Percentiles rank a stretch among this genome's conserved stretches.
Conservation (phyloP, 2,329 filamentous ascomycete genomes). For the Talaromyces sp. region DNA sequence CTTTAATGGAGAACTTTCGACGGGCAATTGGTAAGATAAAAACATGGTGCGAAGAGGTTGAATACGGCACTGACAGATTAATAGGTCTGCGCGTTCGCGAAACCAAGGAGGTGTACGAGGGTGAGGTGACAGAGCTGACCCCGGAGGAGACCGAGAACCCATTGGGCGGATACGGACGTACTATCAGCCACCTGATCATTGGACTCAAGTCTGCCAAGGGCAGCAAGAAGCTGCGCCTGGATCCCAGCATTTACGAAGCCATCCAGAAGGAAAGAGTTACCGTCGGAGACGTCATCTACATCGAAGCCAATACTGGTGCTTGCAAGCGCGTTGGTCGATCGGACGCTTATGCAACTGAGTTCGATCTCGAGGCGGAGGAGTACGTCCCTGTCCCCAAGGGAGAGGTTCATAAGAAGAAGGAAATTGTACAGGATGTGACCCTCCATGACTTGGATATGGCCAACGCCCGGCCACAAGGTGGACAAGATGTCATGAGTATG, state of each 20-base stretch:
- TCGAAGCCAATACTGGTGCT: conserved; percentile 97
- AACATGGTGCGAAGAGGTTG: not conserved
- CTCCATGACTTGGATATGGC: conserved; percentile 95
- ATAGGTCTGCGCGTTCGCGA: conserved; percentile 85
- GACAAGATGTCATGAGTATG: conserved; percentile 99
- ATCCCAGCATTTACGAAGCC: conserved; percentile 98
- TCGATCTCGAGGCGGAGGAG: conserved; percentile 97
- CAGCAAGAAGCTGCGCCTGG: conserved; percentile 94
- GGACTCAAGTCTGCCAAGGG: conserved; percentile 93
- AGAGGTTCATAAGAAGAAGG: conserved; percentile 99
- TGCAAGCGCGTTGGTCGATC: conserved; percentile 96
- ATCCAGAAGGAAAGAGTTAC: conserved; percentile 98
- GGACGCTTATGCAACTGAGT: conserved; percentile 96
- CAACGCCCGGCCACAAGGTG: conserved; percentile 91
- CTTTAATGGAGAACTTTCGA: conserved; percentile 98
- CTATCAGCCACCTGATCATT: conserved; percentile 92
- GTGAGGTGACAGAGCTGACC: conserved; percentile 95
- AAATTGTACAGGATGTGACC: conserved; percentile 98
- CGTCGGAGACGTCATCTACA: conserved; percentile 97
- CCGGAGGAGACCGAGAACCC: conserved; percentile 98
- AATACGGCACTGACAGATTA: conserved; percentile 17
- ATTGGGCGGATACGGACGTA: conserved; percentile 93
- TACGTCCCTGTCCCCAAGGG: conserved; percentile 99
- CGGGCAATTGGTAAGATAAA: conserved; percentile 76
- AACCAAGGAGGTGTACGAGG: conserved; percentile 99